These are phyloP conservation scores for Dichotomopilus funicola DNA, from an alignment of 2,329 filamentous ascomycete species.

Conservation along the genomic window DNA sequence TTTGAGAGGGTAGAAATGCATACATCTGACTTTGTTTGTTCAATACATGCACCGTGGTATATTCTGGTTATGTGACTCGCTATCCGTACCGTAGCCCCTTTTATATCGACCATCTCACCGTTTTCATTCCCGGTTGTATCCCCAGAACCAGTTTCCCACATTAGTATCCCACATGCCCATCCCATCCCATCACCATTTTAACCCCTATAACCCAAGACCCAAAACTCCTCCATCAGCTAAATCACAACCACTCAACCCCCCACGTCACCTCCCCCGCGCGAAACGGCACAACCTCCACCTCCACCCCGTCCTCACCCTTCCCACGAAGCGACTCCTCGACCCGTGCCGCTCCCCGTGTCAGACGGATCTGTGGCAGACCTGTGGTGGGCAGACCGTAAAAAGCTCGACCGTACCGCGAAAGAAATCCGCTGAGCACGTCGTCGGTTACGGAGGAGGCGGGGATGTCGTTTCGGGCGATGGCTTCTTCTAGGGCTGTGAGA, in stretches of 20 bases:
- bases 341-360: slow-evolving; percentile 49
- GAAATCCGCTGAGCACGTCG: slow-evolving; percentile 48
- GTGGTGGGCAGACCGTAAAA: slow-evolving; percentile 52
- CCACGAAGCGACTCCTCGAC: slow-evolving; percentile 50
- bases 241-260: slow-evolving; percentile 41
- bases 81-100: no score
- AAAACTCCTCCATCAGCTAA: not conserved
- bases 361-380: slow-evolving; percentile 44
- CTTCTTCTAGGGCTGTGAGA: slow-evolving; percentile 56
- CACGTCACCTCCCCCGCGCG: slow-evolving; percentile 55
- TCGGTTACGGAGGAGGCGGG: slow-evolving; percentile 44
- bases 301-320: slow-evolving; percentile 50
- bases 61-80: no score
- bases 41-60: no score
- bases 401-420: slow-evolving; percentile 44
- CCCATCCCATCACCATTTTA: no score
- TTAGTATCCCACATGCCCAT: no score
- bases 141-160: no score
- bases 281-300: slow-evolving; percentile 58
- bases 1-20: no score
- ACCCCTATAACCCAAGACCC: no score
- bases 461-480: slow-evolving; percentile 47
- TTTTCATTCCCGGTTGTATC: no score
- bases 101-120: no score
- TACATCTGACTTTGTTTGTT: no score